These are phyloP conservation scores for Lathyrus oleraceus DNA, from an alignment of 306 rosid genomes.

Conservation along the genomic window DNA sequence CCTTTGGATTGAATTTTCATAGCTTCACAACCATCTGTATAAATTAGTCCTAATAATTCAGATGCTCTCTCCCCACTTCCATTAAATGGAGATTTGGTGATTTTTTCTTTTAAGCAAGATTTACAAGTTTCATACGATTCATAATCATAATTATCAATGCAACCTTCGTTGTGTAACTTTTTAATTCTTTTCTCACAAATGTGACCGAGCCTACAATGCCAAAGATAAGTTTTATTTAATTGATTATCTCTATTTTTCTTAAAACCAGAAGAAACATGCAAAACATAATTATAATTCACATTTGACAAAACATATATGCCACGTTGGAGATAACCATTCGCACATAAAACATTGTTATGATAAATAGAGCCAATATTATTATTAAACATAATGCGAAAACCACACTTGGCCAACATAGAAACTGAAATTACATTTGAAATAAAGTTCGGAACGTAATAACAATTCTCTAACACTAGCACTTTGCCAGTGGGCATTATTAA, in stretches of 20 bases:
- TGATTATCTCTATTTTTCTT: background rate
- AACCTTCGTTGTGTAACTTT: background rate
- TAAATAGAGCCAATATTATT: background rate
- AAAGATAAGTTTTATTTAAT: background rate
- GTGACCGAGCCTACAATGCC: background rate
- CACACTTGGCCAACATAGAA: background rate
- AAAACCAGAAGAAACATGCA: background rate
- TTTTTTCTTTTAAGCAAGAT: slow-evolving; percentile 7
- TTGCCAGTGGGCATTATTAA: background rate
- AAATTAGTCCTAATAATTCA: background rate
- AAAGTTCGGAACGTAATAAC: background rate
- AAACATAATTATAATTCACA: background rate
- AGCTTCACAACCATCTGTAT: background rate
- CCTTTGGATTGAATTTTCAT: background rate
- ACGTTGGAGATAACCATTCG: background rate
- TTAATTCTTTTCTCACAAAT: background rate
- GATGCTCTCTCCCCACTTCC: background rate
- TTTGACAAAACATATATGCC: background rate
- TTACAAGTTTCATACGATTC: background rate
- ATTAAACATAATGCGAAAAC: background rate
- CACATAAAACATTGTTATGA: background rate
- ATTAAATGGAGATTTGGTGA: background rate
- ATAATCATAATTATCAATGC: too few relatives aligned
- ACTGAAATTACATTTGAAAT: background rate
- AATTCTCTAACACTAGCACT: background rate